These are phyloP conservation scores for Staphylotrichum tortipilum DNA, from an alignment of 495 filamentous ascomycete species.

Conservation along the genomic window DNA sequence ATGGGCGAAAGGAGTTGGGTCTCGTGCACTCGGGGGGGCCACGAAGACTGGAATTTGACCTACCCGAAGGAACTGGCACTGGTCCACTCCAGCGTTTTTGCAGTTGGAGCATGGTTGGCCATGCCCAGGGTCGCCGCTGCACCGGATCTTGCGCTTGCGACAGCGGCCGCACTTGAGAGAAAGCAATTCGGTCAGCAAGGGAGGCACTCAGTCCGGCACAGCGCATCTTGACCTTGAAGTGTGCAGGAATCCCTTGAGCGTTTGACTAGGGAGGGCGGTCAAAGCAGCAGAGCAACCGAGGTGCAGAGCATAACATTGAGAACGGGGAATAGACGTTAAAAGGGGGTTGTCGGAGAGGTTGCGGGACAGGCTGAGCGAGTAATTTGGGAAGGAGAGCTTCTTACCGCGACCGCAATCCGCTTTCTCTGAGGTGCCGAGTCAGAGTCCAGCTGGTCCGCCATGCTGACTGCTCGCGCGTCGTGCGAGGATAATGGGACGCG, in stretches of 20 bases:
- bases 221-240: too few species aligned
- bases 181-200: neutral
- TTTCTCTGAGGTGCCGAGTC: constrained; percentile 41
- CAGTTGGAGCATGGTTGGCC: constrained; percentile 77
- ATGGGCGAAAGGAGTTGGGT: too few species aligned
- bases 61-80: constrained; percentile 77
- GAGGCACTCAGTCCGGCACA: too few species aligned
- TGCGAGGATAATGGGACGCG: constrained; percentile 28
- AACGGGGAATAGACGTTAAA: neutral
- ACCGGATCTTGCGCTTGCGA: constrained; percentile 91
- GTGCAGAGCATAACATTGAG: too few species aligned
- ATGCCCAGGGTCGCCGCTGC: constrained; percentile 75
- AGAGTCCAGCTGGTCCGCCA: constrained; percentile 36
- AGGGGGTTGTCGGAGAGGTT: too few species aligned
- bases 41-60: too few species aligned
- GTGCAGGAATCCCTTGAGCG: too few species aligned
- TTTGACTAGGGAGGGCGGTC: neutral
- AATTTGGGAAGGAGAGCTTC: constrained; percentile 12
- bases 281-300: neutral
- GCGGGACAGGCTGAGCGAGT: too few species aligned
- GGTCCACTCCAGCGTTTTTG: constrained; percentile 57
- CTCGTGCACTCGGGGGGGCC: too few species aligned
- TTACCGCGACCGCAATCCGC: constrained; percentile 63
- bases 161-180: constrained; percentile 71
- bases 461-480: constrained; percentile 26